These are phyloP conservation scores for Brachypodium distachyon DNA, from an alignment of 202 grass and related monocot species.

Conservation along the genomic window DNA sequence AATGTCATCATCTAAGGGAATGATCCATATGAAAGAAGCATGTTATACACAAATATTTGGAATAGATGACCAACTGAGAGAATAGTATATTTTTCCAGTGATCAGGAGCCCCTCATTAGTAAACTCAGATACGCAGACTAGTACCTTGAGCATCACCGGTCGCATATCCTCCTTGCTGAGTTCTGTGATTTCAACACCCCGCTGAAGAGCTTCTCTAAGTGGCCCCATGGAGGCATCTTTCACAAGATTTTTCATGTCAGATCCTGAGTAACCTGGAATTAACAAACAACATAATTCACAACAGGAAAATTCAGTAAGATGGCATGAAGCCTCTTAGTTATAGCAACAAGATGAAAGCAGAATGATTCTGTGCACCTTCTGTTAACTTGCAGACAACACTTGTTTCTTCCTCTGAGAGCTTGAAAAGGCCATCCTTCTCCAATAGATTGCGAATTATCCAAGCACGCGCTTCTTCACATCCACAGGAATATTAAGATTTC, in stretches of 20 bases:
- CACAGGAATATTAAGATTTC: slow-evolving; percentile 21
- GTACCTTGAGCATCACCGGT: slow-evolving; percentile 65
- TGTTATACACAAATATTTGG: neutral
- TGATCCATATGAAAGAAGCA: neutral
- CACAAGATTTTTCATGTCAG: slow-evolving; percentile 96
- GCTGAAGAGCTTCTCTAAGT: slow-evolving; percentile 71
- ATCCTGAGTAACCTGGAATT: slow-evolving; percentile 90
- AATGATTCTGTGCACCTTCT: slow-evolving; percentile 47
- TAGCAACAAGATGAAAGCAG: slow-evolving; percentile 8
- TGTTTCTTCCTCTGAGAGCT: slow-evolving; percentile 71
- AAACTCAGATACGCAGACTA: neutral
- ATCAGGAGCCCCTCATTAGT: neutral
- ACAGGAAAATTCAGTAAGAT: slow-evolving; percentile 19
- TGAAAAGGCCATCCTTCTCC: slow-evolving; percentile 93
- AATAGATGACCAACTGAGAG: neutral
- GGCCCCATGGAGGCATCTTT: slow-evolving; percentile 98
- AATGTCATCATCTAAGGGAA: neutral
- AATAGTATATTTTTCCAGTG: neutral
- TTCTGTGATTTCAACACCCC: slow-evolving; percentile 67
- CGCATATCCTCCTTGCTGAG: slow-evolving; percentile 81
- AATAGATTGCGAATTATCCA: slow-evolving; percentile 74
- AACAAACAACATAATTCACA: slow-evolving; percentile 12
- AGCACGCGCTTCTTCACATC: slow-evolving; percentile 72
- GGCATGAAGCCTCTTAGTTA: neutral
- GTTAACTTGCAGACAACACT: slow-evolving; percentile 75